A percentile compares a stretch with the other conserved stretches of the same genome.
These are phyloP conservation scores for Suillus luteus DNA, from an alignment of 768 basidiomycete species.

Conservation along the genomic window DNA sequence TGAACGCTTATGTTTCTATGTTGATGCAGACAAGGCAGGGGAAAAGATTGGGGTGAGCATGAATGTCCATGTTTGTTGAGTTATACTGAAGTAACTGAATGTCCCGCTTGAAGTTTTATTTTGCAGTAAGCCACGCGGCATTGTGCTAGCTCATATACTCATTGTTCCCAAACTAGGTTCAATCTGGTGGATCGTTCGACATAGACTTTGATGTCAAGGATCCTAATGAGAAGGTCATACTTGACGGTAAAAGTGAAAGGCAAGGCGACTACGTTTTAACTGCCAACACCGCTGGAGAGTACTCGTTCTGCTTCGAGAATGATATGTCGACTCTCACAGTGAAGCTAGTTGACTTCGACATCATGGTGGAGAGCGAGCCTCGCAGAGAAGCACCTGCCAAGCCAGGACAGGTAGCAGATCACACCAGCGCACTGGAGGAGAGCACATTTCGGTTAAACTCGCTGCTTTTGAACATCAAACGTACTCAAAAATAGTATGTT, in stretches of 20 bases:
- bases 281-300: constrained; percentile 88
- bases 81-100: constrained; percentile 12
- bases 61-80: constrained; percentile 7
- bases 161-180: constrained; percentile 56
- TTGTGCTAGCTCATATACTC: background rate
- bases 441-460: constrained; percentile 90
- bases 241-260: constrained; percentile 86
- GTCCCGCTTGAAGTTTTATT: constrained; percentile 74
- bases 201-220: constrained; percentile 93
- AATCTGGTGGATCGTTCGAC: constrained; percentile 97
- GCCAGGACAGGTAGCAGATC: constrained; percentile 85
- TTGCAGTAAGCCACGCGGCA: constrained; percentile 64
- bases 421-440: constrained; percentile 92
- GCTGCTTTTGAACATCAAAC: constrained; percentile 84
- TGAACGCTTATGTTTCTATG: constrained; percentile 89
- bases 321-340: constrained; percentile 94
- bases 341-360: constrained; percentile 93
- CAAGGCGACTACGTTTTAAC: constrained; percentile 98
- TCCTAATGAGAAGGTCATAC: constrained; percentile 82
- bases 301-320: constrained; percentile 97
- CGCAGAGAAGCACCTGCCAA: constrained; percentile 87
- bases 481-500: constrained; percentile 93
- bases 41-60: constrained; percentile 84
- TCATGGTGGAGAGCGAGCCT: constrained; percentile 98
- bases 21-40: constrained; percentile 93